Base-by-base conservation (phyloP, 805 yeast genomes). In the Kazachstania africana region DNA sequence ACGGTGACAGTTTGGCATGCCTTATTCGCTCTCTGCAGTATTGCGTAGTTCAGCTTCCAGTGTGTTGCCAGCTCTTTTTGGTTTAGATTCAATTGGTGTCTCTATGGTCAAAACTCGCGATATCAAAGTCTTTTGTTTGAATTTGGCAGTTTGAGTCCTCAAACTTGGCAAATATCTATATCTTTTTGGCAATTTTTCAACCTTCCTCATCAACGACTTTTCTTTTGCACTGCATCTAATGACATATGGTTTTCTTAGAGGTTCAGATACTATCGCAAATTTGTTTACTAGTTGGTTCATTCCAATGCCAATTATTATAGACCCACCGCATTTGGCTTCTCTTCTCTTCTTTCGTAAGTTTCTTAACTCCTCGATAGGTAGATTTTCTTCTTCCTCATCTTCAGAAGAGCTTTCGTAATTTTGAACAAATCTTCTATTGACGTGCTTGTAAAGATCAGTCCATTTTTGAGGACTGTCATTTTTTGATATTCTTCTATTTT, bases 391-490 rank as follows among this genome's bases (percentile, higher is more conserved):
- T 31, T 50, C 57, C 14, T 51, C 57, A 29, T 50, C 57, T 31
- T 53, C 57, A 3, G 57, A 45, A 1, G 57, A 49, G 31, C 53
- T 48, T 15, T 44, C 43, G 28, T 53, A 53, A 16, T 42, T 44
- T 2, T 38, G 26, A 6, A 49, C 27, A 10, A 35, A 30, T 12
- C 33, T 36, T 31, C 48, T 39, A 32, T 51, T 50, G 6, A 50
- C 27, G 17, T 35, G 36, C 14, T 36, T 37, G 24, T 48, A 49
- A n/a, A 49, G 29, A 14, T 37, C 36, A 3, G 38, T 21, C 37
- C 43, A 34, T 18, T 45, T 40, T 26, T 33, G 27, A 6, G 34
- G 28, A 14, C 46, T 44, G 27, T 46, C 42, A 17, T 37, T 39
- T 28, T 43, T 37, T 12, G 29, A 21, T 12, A 36, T 34, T 13